Conservation (phyloP, 352 stramenopile species). For the Pythium coloratum region DNA sequence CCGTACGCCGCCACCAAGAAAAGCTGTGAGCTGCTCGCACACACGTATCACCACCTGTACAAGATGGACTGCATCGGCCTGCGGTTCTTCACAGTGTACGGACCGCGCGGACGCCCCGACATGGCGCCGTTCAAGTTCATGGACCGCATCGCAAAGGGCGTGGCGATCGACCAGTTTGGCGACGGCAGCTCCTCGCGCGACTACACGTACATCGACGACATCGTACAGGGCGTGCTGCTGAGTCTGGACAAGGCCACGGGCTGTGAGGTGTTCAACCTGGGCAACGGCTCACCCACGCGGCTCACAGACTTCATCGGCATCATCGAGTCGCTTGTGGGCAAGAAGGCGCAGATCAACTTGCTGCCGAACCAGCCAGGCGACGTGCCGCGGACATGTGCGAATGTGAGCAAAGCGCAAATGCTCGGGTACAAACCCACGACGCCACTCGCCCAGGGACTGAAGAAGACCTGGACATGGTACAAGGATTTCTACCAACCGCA, state of each 20-base stretch:
- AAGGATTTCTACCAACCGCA: constrained; percentile 51
- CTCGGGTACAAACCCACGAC: constrained; percentile 95
- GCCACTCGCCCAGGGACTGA: constrained; percentile 92
- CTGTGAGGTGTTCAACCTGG: constrained; percentile 97
- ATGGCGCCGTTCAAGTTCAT: constrained; percentile 99
- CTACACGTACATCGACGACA: constrained; percentile 99
- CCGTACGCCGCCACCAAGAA: constrained; percentile 98
- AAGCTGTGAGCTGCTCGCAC: constrained; percentile 94
- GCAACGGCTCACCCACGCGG: constrained; percentile 90
- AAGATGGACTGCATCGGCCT: constrained; percentile 93
- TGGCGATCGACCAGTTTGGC: constrained; percentile 96
- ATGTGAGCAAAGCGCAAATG: constrained; percentile 95
- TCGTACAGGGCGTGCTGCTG: constrained; percentile 94
- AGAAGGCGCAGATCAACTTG: constrained; percentile 93
- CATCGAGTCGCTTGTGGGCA: constrained; percentile 93
- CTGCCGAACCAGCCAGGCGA: constrained; percentile 96
- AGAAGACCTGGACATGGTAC: constrained; percentile 95
- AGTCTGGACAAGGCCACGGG: constrained; percentile 64
- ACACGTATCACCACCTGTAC: constrained; percentile 98
- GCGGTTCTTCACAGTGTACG: constrained; percentile 99
- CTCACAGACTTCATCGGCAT: constrained; percentile 95
- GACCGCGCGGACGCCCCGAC: constrained; percentile 93
- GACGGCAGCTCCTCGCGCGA: constrained; percentile 94
- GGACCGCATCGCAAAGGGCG: constrained; percentile 89
- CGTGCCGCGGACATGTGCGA: constrained; percentile 94